These are phyloP conservation scores for Jacaranda copaia DNA, from an alignment of 257 asterid genomes.

Conservation along the genomic window DNA sequence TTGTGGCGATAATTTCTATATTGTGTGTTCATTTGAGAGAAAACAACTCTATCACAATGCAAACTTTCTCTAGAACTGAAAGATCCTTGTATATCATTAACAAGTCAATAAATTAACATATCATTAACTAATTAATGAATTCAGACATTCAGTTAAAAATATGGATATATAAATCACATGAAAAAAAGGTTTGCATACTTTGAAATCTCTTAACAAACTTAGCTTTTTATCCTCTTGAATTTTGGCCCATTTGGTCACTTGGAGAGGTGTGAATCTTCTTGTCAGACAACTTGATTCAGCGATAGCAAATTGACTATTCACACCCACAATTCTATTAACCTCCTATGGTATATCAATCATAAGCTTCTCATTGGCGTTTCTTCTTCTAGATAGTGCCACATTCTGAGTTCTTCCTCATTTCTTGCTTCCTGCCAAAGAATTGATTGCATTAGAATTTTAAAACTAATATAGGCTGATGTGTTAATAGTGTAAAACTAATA, in stretches of 20 bases:
- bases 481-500: too few relatives aligned
- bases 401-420: too few relatives aligned
- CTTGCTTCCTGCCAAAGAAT: too few relatives aligned
- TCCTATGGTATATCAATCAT: too few relatives aligned
- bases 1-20: background rate
- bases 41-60: background rate
- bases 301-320: too few relatives aligned
- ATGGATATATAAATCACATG: background rate
- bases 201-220: background rate
- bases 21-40: background rate
- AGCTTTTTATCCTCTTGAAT: background rate
- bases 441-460: too few relatives aligned
- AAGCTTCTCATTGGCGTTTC: too few relatives aligned
- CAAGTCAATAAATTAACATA: too few relatives aligned
- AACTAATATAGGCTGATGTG: too few relatives aligned
- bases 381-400: too few relatives aligned
- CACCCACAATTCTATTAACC: too few relatives aligned
- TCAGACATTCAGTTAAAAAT: background rate
- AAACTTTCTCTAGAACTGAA: background rate
- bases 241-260: conserved; percentile 7
- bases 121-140: too few relatives aligned
- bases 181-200: background rate
- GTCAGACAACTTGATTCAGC: background rate
- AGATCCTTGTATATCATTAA: background rate
- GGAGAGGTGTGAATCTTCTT: background rate